Evolutionary conservation across 176 grass and related monocot genomes (phyloP), one percentile per base, ranked within the genome.

Genomic region (Oryza meridionalis): DNA sequence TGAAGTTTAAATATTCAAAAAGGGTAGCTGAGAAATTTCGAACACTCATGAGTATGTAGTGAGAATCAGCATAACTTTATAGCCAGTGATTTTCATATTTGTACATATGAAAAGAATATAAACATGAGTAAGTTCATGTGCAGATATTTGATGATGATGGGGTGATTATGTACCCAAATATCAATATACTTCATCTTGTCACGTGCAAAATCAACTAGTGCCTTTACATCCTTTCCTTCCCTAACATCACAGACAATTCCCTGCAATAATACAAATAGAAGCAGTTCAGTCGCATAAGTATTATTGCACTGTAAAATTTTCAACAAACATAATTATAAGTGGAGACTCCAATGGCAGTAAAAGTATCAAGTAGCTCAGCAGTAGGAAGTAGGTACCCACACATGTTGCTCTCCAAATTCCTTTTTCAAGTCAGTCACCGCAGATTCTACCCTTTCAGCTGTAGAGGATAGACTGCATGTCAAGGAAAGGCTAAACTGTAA

Each of bases 321-420:
- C 33, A 80, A 69, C 11, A 75, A 38, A 86, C 16, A 62, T 53
- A 29, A 47, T 81, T 45, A 64, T 29, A 62, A 65, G 24, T 17
- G 65, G 14, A 86, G 53, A 38, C 53, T n/a, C 74, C 8, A 53
- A 53, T 66, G 63, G 24, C 2, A 73, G 82, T 78, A 88, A 38
- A 86, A 73, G 55, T 72, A 45, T 45, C 51, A 77, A 87, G 72
- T 31, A 86, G 78, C 67, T 84, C 33, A 75, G 75, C 27, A 77
- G 89, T 93, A 89, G 88, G 75, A 29, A 77, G 89, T 94, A 89
- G 88, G 77, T 98, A 95, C 96, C 96, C 91, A 98, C 91, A 98
- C 96, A 94, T 88, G 93, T 65, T 93, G 95, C 87, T 92, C 93
- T 82, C 93, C 90, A 12, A 94, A 94, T 81, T 95, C 91, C 73